Conservation (phyloP, 371 early-diverging fungal genomes). For the Mortierella sp. region DNA sequence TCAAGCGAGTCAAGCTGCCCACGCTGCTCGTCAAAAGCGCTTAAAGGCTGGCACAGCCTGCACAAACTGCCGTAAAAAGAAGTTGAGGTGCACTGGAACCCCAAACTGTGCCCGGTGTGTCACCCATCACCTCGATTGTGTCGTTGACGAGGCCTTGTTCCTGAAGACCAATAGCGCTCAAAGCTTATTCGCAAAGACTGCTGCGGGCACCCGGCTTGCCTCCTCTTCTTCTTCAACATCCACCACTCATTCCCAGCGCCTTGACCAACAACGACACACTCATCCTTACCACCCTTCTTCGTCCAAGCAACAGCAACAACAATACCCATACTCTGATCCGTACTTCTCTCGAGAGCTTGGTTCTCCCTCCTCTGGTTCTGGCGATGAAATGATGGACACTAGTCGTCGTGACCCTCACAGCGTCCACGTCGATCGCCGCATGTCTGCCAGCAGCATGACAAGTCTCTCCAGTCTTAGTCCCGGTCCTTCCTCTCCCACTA, state of each 20-base stretch:
- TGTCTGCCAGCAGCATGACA: constrained; percentile 26
- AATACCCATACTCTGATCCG: not conserved
- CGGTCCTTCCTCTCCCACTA: constrained; percentile 24
- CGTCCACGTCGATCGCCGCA: constrained; percentile 16
- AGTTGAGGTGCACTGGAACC: constrained; percentile 36
- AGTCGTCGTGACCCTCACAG: not conserved
- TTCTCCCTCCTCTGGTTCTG: constrained; percentile 12
- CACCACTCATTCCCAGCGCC: not conserved
- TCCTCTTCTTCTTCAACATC: not conserved
- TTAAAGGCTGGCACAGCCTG: constrained; percentile 47
- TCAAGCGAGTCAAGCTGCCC: not conserved
- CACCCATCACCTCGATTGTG: constrained; percentile 32
- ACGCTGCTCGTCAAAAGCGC: constrained; percentile 30
- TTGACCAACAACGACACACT: not conserved
- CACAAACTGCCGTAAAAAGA: constrained; percentile 44
- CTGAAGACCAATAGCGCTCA: constrained; percentile 32
- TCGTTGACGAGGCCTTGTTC: constrained; percentile 36
- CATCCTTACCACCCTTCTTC: not conserved
- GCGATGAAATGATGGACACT: constrained; percentile 13
- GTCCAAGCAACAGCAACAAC: constrained; percentile 11
- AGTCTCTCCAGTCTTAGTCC: constrained; percentile 24
- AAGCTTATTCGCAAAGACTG: constrained; percentile 15
- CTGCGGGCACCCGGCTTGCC: not conserved
- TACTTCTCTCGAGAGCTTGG: not conserved
- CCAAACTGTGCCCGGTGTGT: constrained; percentile 36